These are phyloP conservation scores for Solanum virginianum DNA, from an alignment of 257 asterid species.

Conservation along the genomic window DNA sequence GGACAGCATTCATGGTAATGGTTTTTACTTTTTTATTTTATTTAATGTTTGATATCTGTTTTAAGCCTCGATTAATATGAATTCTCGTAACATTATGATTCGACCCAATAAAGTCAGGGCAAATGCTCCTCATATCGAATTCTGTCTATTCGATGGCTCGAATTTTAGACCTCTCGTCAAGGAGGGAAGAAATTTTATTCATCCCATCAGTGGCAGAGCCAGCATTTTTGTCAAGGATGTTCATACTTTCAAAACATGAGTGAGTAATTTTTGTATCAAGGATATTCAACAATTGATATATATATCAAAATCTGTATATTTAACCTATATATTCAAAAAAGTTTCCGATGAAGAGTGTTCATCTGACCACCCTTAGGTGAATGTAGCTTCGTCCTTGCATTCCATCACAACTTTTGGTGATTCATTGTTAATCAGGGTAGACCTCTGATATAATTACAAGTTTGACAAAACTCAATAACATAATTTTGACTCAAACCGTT, in stretches of 20 bases:
- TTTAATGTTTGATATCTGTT: background rate
- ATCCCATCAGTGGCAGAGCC: background rate
- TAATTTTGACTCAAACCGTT: background rate
- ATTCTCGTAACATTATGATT: background rate
- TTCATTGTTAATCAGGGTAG: background rate
- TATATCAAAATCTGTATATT: no score
- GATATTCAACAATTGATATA: no score
- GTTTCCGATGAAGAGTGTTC: no score
- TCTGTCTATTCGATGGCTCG: background rate
- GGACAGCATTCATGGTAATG: background rate
- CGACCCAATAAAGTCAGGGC: background rate
- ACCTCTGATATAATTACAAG: background rate
- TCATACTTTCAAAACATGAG: no score
- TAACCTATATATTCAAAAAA: no score
- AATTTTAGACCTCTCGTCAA: background rate
- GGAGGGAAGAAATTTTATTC: background rate
- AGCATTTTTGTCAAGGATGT: no score
- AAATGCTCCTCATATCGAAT: background rate
- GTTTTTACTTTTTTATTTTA: background rate
- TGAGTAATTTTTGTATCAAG: no score
- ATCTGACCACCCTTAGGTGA: no score
- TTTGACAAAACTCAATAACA: fast-evolving
- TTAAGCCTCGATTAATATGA: background rate
- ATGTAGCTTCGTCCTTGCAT: background rate
- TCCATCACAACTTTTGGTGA: background rate